A percentile compares a stretch with the other conserved stretches of the same genome.
Conservation (phyloP, 2,329 filamentous ascomycete genomes). For the Phyllosticta ampelicida region DNA sequence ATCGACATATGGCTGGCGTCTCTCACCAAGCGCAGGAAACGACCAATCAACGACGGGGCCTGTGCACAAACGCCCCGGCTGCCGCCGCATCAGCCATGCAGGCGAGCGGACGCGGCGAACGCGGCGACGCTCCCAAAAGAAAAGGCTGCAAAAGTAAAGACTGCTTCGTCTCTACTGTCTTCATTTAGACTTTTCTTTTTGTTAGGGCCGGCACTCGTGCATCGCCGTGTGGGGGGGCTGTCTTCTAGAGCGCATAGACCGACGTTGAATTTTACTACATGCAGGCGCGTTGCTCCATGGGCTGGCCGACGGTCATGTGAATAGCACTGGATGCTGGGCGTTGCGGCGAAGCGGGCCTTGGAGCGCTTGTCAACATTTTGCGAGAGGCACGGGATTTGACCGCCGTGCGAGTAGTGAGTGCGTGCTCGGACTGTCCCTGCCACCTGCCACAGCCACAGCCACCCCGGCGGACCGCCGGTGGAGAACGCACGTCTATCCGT, state of each 20-base stretch:
- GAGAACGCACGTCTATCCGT: not conserved
- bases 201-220: not conserved
- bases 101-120: not conserved
- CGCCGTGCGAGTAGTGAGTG: conserved; percentile 6
- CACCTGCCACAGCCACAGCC: too few relatives aligned
- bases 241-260: conserved; percentile 10
- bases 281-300: conserved; percentile 22
- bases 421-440: not conserved
- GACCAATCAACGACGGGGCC: not conserved
- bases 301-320: conserved; percentile 28
- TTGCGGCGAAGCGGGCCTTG: conserved; percentile 5
- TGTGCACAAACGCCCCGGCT: not conserved
- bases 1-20: not conserved
- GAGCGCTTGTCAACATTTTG: conserved; percentile 2
- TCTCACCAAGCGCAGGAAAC: not conserved
- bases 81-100: not conserved
- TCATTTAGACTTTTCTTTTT: not conserved
- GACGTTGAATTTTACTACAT: conserved; percentile 32
- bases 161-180: not conserved
- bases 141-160: not conserved
- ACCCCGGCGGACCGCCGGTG: not conserved
- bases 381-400: conserved; percentile 10
- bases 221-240: not conserved
- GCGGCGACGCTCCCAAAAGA: not conserved
- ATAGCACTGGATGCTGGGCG: conserved; percentile 26